These are phyloP conservation scores for Vanderwaltozyma yarrowii DNA, from an alignment of 805 yeast genomes.

Conservation along the genomic window DNA sequence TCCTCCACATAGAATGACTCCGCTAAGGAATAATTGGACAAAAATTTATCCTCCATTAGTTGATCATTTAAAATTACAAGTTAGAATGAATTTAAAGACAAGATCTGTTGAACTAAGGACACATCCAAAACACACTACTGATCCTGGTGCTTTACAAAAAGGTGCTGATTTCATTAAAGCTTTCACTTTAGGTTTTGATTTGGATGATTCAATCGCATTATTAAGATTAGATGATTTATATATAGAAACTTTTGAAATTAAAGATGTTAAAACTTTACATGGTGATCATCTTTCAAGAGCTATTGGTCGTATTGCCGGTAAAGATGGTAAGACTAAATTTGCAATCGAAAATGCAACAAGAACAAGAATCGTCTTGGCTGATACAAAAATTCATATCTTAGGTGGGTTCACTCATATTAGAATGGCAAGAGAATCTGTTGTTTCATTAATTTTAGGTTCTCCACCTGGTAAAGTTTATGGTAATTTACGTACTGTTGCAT, in stretches of 20 bases:
- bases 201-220: conserved; percentile 93
- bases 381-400: conserved; percentile 87
- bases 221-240: conserved; percentile 90
- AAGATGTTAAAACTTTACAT: conserved; percentile 88
- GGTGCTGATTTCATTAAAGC: conserved; percentile 97
- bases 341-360: conserved; percentile 98
- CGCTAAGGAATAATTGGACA: conserved; percentile 82
- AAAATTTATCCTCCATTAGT: conserved; percentile 94
- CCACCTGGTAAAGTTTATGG: conserved; percentile 99
- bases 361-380: conserved; percentile 96
- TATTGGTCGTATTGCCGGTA: conserved; percentile 99
- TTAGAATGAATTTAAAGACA: conserved; percentile 86
- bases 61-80: conserved; percentile 89
- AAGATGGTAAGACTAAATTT: conserved; percentile 97
- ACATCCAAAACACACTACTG: conserved; percentile 65
- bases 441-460: conserved; percentile 86
- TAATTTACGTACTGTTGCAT: conserved; percentile 90
- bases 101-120: conserved; percentile 84
- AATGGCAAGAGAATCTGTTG: conserved; percentile 98
- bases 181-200: conserved; percentile 90
- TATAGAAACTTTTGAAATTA: conserved; percentile 93
- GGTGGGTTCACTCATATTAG: conserved; percentile 97
- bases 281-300: conserved; percentile 99
- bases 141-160: conserved; percentile 90
- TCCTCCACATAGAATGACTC: conserved; percentile 97